Evolutionary conservation across 192 early-diverging fungal species (phyloP).

Genomic region (Mortierella alpina): DNA sequence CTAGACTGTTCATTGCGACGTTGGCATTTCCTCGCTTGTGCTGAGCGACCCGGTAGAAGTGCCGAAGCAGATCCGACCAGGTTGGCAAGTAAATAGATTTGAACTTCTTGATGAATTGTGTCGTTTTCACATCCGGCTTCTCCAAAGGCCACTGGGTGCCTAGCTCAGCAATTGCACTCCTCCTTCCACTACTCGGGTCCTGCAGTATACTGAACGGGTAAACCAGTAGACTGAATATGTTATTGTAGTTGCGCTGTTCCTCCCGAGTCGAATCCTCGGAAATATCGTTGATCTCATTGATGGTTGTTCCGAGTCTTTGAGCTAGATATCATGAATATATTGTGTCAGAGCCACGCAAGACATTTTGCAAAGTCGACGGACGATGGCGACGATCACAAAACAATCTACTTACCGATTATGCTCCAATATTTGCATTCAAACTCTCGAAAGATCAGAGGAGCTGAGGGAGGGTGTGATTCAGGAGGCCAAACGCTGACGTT

Average conservation of each 20-base stretch:
- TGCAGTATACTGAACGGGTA: slow-evolving; percentile 22
- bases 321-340: background rate
- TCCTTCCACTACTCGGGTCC: background rate
- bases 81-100: slow-evolving; percentile 15
- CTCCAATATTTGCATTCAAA: slow-evolving; percentile 43
- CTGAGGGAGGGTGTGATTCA: slow-evolving; percentile 2
- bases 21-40: slow-evolving; percentile 35
- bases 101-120: slow-evolving; percentile 7
- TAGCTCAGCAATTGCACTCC: too few species aligned
- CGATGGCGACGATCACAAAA: background rate
- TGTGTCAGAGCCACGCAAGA: too few species aligned
- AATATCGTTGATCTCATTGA: slow-evolving; percentile 22
- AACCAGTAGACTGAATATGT: slow-evolving; percentile 11
- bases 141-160: slow-evolving; percentile 12
- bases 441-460: slow-evolving; percentile 8
- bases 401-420: slow-evolving; percentile 22
- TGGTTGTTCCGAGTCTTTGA: slow-evolving; percentile 18
- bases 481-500: slow-evolving; percentile 9
- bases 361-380: background rate
- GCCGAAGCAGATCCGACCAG: slow-evolving; percentile 14
- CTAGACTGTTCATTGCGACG: slow-evolving; percentile 16
- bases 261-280: slow-evolving; percentile 9
- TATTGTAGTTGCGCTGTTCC: slow-evolving; percentile 2
- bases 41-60: slow-evolving; percentile 28
- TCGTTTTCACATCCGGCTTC: background rate